Evolutionary conservation across 768 basidiomycete genomes (phyloP), one percentile per base, ranked within the genome.

Genomic region (Agrocybe praecox): DNA sequence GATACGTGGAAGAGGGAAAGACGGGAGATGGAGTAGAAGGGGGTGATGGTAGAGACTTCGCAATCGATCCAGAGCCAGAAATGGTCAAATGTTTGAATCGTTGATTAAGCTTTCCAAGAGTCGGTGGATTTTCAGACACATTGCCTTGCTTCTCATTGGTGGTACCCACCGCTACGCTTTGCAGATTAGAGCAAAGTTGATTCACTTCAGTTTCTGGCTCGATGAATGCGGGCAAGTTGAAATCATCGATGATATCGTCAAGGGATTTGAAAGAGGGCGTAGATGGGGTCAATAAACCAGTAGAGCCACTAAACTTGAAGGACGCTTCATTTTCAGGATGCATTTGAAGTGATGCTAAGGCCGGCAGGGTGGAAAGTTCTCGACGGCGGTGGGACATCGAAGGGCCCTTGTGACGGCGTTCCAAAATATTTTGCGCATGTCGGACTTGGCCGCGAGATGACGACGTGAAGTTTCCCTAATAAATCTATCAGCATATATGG

Each of bases 271-370:
- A 40, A 43, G 44, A 53, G 3, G 52, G 52, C 21, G 52, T 53
- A 11, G 33, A 4, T 22, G 52, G 52, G 44, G 52, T 53, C 29
- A 53, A 34, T 22, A 53, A 26, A 7, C 52, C 52, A 40, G 36
- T 46, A 15, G 36, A 40, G 5, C 36, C n/a, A 40, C 6, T 6
- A 34, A 34, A 8, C 33, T 34, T 34, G 36, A 40, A 49, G 5
- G 36, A n/a, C 14, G n/a, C 36, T 6, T 40, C n/a, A 12, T 40
- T 40, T 12, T 4, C 23, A 51, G 23, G 14, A 19, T 12, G 34
- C 40, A 14, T 19, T 19, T 32, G 32, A 51, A 17, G 19, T 18
- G 19, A 46, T 2, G 17, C 6, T 23, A 33, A 22, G 12, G 45
- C 17, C 46, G 36, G 36, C 36, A n/a, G 6, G 15, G 33, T 15